Conservation (phyloP, 2,329 filamentous ascomycete species). For the Zalaria sp. region DNA sequence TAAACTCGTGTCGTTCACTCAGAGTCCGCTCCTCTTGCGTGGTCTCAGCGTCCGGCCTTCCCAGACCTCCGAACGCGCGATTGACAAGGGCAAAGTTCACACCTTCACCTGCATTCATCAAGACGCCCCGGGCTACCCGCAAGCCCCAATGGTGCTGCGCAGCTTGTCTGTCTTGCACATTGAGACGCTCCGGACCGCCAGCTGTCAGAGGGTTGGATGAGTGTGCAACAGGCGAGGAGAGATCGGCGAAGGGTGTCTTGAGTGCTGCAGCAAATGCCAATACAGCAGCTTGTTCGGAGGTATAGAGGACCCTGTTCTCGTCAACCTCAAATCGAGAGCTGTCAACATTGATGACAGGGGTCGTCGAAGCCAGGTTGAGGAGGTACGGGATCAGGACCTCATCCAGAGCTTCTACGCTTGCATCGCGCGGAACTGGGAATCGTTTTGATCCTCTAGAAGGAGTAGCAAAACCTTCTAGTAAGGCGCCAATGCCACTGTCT, state of each 20-base stretch:
- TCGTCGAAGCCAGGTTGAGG: slow-evolving; percentile 34
- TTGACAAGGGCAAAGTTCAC: slow-evolving; percentile 45
- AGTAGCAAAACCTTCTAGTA: slow-evolving; percentile 43
- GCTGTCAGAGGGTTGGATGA: slow-evolving; percentile 5
- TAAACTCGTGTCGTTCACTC: slow-evolving; percentile 28
- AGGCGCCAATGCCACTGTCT: slow-evolving; percentile 39
- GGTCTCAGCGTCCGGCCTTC: slow-evolving; percentile 25
- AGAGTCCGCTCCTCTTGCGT: slow-evolving; percentile 27
- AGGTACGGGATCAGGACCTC: slow-evolving; percentile 46
- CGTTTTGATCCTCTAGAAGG: slow-evolving; percentile 17
- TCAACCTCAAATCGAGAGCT: slow-evolving; percentile 44
- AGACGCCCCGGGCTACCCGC: slow-evolving; percentile 43
- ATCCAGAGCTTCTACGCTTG: slow-evolving; percentile 39
- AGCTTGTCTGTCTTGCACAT: slow-evolving; percentile 28
- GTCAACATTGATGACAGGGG: slow-evolving; percentile 41
- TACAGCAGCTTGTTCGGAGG: slow-evolving; percentile 40
- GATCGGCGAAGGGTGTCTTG: slow-evolving; percentile 36
- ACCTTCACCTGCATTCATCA: slow-evolving; percentile 42
- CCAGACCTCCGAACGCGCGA: slow-evolving; percentile 47
- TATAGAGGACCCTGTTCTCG: slow-evolving; percentile 36
- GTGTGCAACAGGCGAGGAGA: slow-evolving; percentile 23
- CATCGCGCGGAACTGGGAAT: slow-evolving; percentile 35
- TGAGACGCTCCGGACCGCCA: slow-evolving; percentile 7
- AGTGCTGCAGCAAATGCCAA: slow-evolving; percentile 41
- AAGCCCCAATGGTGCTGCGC: slow-evolving; percentile 43